phyloP scores from a whole-genome alignment of 345 rosid species.

The Capsella bursapastoris region DNA sequence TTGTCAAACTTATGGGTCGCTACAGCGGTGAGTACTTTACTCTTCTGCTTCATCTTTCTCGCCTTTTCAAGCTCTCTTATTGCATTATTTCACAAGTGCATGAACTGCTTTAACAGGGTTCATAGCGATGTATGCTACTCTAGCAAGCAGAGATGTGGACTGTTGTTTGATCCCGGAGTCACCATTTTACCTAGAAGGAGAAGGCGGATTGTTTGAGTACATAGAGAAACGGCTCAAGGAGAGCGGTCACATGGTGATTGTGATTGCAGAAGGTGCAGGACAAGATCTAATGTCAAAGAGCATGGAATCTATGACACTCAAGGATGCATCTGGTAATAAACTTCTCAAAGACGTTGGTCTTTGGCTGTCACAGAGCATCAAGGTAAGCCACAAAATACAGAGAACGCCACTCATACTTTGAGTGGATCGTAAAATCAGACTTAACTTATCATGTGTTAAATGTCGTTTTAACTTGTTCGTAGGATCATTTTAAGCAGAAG shows the following conservation, averaged over 20 bases:
- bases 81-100: background rate
- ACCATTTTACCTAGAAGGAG: slow-evolving; percentile 77
- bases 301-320: slow-evolving; percentile 48
- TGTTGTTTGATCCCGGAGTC: slow-evolving; percentile 92
- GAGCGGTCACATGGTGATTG: slow-evolving; percentile 81
- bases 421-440: background rate
- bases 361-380: slow-evolving; percentile 70
- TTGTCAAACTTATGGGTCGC: slow-evolving; percentile 86
- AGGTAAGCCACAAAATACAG: slow-evolving; percentile 48
- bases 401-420: background rate
- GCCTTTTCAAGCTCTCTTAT: slow-evolving; percentile 18
- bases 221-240: slow-evolving; percentile 73
- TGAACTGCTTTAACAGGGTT: slow-evolving; percentile 54
- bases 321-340: slow-evolving; percentile 88
- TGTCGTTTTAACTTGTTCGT: background rate
- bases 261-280: slow-evolving; percentile 87
- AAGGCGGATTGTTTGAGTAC: slow-evolving; percentile 72
- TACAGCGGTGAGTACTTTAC: slow-evolving; percentile 58
- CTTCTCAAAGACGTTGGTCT: slow-evolving; percentile 80
- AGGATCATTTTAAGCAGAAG: slow-evolving; percentile 64
- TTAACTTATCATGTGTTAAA: slow-evolving; percentile 4
- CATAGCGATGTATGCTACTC: slow-evolving; percentile 86
- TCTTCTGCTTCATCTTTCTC: slow-evolving; percentile 2
- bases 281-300: slow-evolving; percentile 68
- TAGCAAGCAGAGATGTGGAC: slow-evolving; percentile 90